phyloP scores from a whole-genome alignment of 2,329 filamentous ascomycete species.

The Aspergillus sp. region DNA sequence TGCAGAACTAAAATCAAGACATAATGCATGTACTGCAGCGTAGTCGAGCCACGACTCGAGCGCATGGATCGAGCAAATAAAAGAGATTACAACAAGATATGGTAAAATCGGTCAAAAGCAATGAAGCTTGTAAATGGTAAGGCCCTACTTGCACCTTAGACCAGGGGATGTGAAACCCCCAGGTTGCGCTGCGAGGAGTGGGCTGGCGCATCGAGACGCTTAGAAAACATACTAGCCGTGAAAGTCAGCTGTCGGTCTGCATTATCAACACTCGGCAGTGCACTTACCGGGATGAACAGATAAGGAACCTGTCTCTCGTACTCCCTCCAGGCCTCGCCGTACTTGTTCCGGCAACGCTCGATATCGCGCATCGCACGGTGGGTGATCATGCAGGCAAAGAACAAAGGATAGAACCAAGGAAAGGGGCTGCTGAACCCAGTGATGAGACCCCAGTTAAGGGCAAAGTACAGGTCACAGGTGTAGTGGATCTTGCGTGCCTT shows the following conservation, averaged over 20 bases:
- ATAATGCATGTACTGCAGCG: background rate
- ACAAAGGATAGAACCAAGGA: slow-evolving; percentile 85
- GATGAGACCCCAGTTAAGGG: slow-evolving; percentile 75
- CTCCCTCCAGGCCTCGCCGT: slow-evolving; percentile 78
- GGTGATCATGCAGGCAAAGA: slow-evolving; percentile 77
- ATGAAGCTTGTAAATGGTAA: background rate
- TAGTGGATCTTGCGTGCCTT: slow-evolving; percentile 80
- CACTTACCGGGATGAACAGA: slow-evolving; percentile 73
- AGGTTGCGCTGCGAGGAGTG: too few relatives aligned
- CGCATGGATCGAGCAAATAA: background rate
- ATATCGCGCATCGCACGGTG: slow-evolving; percentile 78
- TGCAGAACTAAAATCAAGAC: background rate
- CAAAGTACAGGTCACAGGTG: slow-evolving; percentile 77
- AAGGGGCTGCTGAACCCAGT: slow-evolving; percentile 79
- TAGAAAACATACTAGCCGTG: slow-evolving; percentile 36
- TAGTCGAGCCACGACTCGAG: background rate
- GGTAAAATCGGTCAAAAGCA: background rate
- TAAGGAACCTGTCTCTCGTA: slow-evolving; percentile 81
- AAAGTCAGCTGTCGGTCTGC: background rate
- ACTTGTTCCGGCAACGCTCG: slow-evolving; percentile 72
- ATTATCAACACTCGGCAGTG: background rate
- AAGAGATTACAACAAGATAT: background rate
- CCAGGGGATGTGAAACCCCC: background rate
- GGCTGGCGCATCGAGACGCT: slow-evolving; percentile 9
- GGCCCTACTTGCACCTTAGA: background rate